Base-by-base conservation (phyloP, 306 rosid genomes). In the Ormosia semicastrata region DNA sequence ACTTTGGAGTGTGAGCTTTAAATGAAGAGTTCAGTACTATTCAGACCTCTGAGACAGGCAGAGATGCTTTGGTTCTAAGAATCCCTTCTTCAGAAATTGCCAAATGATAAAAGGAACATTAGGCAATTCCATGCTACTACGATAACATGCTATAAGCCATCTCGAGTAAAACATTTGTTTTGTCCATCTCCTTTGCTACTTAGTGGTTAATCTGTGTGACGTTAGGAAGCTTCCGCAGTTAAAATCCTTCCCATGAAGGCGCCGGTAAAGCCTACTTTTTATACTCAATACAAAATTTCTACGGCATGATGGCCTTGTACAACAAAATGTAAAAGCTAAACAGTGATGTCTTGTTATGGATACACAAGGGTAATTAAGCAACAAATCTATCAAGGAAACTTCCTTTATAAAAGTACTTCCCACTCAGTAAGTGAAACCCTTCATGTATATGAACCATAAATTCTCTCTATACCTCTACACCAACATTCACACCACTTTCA, bases 141-240 rank as follows among this genome's bases (percentile, higher is more conserved):
- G 24, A 24, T 37, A 3, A 41, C 40, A 18, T 68, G 15, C 56
- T 29, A 24, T 53, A 18, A 10, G 14, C 33, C 30, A 14, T 44
- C 76, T 44, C 15, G 29, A 54, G 52, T 10, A 1, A 4, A 14
- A 58, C 24, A 4, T 29, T 4, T n/a, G 13, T 10, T 37, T 63
- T 13, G 0, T 24, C 56, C 36, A 7, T 47, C 18, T 36, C 14
- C 41, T 52, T 18, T 53, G 5, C 40, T 53, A 41, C 13, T 44
- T 64, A 30, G 39, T 18, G 12, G 17, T 5, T 14, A 82, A 70
- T 57, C 8, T 47, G 37, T 37, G 24, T 39, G 34, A 73, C 10
- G 70, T 40, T n/a, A 54, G 65, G 86, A 83, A 83, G 37, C 76
- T 78, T 83, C 83, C 72, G 8, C 65, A 13, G 56, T 33, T 57